A percentile compares a stretch with the other conserved stretches of the same genome.
Evolutionary conservation across 495 filamentous ascomycete species (phyloP).

Genomic region (Neurospora sp.): DNA sequence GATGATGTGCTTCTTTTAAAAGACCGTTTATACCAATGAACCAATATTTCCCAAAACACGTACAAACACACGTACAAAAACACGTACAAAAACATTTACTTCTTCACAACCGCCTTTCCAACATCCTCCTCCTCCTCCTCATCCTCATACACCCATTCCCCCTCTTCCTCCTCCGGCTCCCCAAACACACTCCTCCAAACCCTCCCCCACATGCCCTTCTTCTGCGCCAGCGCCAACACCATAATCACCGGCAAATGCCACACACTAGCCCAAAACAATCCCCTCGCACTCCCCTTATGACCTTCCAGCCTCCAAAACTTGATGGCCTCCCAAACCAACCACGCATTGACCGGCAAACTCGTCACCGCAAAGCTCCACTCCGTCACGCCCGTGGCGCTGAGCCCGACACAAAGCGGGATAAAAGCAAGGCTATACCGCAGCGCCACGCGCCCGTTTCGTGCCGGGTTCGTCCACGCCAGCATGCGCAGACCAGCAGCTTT

Average conservation of each 20-base stretch:
- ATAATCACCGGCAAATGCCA: conserved; percentile 92
- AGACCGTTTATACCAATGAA: neutral
- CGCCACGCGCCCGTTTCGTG: conserved; percentile 73
- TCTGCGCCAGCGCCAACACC: conserved; percentile 83
- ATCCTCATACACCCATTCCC: conserved; percentile 31
- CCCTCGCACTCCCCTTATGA: conserved; percentile 67
- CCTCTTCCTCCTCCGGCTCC: conserved; percentile 37
- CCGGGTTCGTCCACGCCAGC: conserved; percentile 82
- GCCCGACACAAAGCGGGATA: conserved; percentile 74
- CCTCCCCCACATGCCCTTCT: conserved; percentile 87
- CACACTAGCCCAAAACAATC: conserved; percentile 93
- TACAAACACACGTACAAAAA: neutral
- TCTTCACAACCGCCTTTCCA: conserved; percentile 7
- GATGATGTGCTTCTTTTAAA: neutral
- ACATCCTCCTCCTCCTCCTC: conserved; percentile 30
- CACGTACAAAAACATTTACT: neutral
- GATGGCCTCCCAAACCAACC: conserved; percentile 75
- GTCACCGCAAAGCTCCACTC: conserved; percentile 77
- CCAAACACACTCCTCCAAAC: conserved; percentile 63
- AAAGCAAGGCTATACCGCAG: conserved; percentile 79
- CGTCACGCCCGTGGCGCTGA: conserved; percentile 77
- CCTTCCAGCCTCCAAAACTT: conserved; percentile 74
- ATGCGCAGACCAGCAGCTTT: conserved; percentile 78
- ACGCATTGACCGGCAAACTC: conserved; percentile 72
- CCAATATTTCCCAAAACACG: neutral